Conservation (phyloP, 768 basidiomycete species). For the Coprinopsis sp. region DNA sequence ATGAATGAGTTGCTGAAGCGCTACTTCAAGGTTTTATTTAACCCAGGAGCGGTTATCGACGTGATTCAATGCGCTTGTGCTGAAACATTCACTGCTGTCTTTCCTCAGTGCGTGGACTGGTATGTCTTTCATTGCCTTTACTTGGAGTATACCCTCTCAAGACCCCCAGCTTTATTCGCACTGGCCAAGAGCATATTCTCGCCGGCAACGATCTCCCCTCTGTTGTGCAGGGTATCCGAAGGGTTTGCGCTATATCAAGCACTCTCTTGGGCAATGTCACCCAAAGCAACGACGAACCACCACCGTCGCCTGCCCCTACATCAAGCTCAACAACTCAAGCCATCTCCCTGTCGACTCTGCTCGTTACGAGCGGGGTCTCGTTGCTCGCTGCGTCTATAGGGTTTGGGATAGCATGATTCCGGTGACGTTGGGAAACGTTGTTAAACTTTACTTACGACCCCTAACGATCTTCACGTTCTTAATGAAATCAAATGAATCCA, state of each 20-base stretch:
- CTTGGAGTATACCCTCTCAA: slow-evolving; percentile 1
- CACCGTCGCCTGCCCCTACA: no score
- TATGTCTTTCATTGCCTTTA: slow-evolving; percentile 20
- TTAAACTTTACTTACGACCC: no score
- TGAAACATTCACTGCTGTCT: slow-evolving; percentile 38
- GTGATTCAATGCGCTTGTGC: slow-evolving; percentile 62
- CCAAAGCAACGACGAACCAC: slow-evolving; percentile 32
- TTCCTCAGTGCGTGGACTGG: slow-evolving; percentile 70
- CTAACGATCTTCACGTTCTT: no score
- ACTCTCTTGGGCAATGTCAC: slow-evolving; percentile 50
- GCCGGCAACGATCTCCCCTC: slow-evolving; percentile 42
- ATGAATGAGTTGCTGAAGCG: background rate
- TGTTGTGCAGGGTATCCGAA: slow-evolving; percentile 45
- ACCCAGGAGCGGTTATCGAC: slow-evolving; percentile 58
- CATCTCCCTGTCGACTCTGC: no score
- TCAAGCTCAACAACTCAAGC: no score
- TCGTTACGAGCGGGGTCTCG: no score
- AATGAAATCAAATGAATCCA: no score
- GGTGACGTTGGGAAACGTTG: no score
- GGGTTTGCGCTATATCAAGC: slow-evolving; percentile 48
- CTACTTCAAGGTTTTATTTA: slow-evolving; percentile 50
- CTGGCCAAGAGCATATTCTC: slow-evolving; percentile 51
- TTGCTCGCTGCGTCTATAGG: no score
- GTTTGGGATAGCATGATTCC: no score
- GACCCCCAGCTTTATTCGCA: slow-evolving; percentile 45